These are phyloP conservation scores for Musa balbisiana DNA, from an alignment of 202 grass and related monocot species.

Conservation along the genomic window DNA sequence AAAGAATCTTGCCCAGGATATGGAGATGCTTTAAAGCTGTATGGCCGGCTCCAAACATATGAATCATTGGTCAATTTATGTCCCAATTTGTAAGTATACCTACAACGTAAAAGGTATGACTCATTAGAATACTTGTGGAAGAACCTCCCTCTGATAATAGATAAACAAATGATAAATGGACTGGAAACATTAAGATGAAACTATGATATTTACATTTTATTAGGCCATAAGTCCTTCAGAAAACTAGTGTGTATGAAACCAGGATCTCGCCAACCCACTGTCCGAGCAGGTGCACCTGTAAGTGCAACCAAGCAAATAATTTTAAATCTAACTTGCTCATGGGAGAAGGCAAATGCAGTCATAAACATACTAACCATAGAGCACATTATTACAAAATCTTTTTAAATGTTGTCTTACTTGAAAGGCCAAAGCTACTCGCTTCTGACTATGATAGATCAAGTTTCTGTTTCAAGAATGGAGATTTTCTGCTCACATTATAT, in stretches of 20 bases:
- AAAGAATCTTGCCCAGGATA: slow-evolving; percentile 81
- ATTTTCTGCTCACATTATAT: background rate
- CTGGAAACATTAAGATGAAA: background rate
- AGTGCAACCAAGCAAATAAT: background rate
- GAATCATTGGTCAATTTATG: slow-evolving; percentile 54
- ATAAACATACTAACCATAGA: background rate
- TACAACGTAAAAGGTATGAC: slow-evolving; percentile 22
- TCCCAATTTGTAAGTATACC: slow-evolving; percentile 72
- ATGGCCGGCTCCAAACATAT: slow-evolving; percentile 56
- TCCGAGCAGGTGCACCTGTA: slow-evolving; percentile 12
- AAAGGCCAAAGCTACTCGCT: background rate
- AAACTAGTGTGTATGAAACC: slow-evolving; percentile 87
- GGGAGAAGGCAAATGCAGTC: background rate
- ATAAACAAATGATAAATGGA: background rate
- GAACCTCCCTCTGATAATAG: background rate
- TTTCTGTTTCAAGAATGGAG: background rate
- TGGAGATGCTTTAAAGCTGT: slow-evolving; percentile 65
- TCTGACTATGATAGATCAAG: background rate
- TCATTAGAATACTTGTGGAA: background rate
- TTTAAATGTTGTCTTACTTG: background rate
- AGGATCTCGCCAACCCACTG: slow-evolving; percentile 30
- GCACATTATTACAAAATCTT: background rate
- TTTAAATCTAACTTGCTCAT: background rate
- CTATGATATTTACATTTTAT: slow-evolving; percentile 34
- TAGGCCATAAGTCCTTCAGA: slow-evolving; percentile 75